These are phyloP conservation scores for Podochytrium sp. DNA, from an alignment of 192 early-diverging fungal species.

Conservation along the genomic window DNA sequence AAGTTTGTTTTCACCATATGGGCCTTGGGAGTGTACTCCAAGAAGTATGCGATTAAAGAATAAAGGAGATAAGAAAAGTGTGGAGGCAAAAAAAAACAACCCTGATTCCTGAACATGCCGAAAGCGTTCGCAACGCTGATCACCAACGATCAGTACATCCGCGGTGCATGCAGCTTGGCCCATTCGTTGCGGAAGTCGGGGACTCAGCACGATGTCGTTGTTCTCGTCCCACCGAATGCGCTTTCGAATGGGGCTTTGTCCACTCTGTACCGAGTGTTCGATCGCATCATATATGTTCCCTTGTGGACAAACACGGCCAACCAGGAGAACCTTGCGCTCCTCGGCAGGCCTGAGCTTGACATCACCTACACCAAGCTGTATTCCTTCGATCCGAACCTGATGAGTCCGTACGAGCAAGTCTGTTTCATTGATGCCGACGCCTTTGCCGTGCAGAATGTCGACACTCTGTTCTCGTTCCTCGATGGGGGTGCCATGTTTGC, in stretches of 20 bases:
- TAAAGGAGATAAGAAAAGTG: background rate
- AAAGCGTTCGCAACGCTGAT: slow-evolving; percentile 84
- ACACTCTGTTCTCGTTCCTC: slow-evolving; percentile 74
- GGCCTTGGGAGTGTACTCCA: slow-evolving; percentile 21
- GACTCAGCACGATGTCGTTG: slow-evolving; percentile 66
- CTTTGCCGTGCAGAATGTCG: slow-evolving; percentile 80
- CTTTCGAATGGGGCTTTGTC: slow-evolving; percentile 56
- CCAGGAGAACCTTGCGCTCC: slow-evolving; percentile 61
- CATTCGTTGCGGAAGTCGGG: slow-evolving; percentile 72
- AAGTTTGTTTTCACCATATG: slow-evolving; percentile 32
- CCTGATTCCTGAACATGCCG: background rate
- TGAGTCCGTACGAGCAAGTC: slow-evolving; percentile 59
- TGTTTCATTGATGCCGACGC: slow-evolving; percentile 92
- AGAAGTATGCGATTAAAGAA: background rate
- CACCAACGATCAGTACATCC: slow-evolving; percentile 82
- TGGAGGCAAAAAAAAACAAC: background rate
- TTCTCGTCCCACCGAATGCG: slow-evolving; percentile 65
- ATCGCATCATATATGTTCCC: slow-evolving; percentile 66
- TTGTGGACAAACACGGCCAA: slow-evolving; percentile 36
- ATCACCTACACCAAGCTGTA: slow-evolving; percentile 91
- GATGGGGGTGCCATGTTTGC: slow-evolving; percentile 58
- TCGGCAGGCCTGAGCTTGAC: slow-evolving; percentile 91
- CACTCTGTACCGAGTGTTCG: slow-evolving; percentile 65
- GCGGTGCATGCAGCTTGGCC: slow-evolving; percentile 80
- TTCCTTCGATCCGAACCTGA: slow-evolving; percentile 72